phyloP scores from a whole-genome alignment of 176 grass and related monocot species.

The Eragrostis curvula region DNA sequence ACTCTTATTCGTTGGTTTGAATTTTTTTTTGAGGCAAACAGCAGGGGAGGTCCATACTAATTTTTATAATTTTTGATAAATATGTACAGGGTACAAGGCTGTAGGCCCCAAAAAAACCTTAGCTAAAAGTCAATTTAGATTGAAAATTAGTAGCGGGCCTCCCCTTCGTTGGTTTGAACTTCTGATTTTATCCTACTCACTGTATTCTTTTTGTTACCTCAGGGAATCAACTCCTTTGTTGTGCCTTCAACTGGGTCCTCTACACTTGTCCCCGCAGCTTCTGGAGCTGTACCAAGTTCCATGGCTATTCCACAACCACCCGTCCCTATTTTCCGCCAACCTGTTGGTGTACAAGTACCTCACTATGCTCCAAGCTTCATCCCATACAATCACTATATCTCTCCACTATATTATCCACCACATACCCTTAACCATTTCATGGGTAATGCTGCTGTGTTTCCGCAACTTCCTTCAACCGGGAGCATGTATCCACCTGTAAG shows the following conservation, averaged over 20 bases:
- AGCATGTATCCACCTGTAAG: slow-evolving; percentile 64
- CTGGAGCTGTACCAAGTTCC: slow-evolving; percentile 61
- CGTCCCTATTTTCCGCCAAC: slow-evolving; percentile 68
- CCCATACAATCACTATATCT: slow-evolving; percentile 75
- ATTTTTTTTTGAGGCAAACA: no score
- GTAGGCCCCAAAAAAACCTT: no score
- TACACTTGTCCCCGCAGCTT: slow-evolving; percentile 53
- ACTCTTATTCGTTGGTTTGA: not conserved
- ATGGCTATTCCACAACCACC: slow-evolving; percentile 69
- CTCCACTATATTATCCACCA: slow-evolving; percentile 67
- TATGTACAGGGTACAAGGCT: no score
- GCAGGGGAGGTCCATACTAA: no score
- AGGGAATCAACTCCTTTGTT: slow-evolving; percentile 60
- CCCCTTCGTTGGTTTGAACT: not conserved
- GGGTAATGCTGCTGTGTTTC: slow-evolving; percentile 61
- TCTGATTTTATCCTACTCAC: not conserved
- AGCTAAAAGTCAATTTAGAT: no score
- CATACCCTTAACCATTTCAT: slow-evolving; percentile 75
- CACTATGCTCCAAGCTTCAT: slow-evolving; percentile 72
- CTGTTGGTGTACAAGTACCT: slow-evolving; percentile 67
- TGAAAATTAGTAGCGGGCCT: no score
- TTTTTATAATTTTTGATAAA: no score
- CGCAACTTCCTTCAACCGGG: slow-evolving; percentile 64
- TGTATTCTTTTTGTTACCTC: slow-evolving; percentile 24
- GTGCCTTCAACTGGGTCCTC: slow-evolving; percentile 62